These are phyloP conservation scores for Geranium brycei DNA, from an alignment of 345 rosid genomes.

Conservation along the genomic window DNA sequence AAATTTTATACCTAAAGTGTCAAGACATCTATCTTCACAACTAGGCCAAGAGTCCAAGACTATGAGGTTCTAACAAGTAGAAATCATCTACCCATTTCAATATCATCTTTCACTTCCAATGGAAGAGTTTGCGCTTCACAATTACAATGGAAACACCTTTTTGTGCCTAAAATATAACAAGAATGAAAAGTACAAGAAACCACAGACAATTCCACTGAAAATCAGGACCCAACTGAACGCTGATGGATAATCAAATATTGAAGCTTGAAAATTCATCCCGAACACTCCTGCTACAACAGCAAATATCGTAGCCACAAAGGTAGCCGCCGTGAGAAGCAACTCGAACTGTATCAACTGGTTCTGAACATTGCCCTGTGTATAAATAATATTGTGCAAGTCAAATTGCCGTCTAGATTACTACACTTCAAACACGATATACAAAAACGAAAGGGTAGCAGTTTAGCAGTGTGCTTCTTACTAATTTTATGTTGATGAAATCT, in stretches of 20 bases:
- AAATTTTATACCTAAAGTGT: too few relatives aligned
- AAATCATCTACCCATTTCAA: background rate
- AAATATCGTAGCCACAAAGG: slow-evolving; percentile 69
- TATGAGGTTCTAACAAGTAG: background rate
- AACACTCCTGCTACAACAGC: slow-evolving; percentile 80
- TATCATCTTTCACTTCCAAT: background rate
- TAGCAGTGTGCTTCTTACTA: slow-evolving; percentile 30
- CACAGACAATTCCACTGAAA: slow-evolving; percentile 48
- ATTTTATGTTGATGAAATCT: slow-evolving; percentile 85
- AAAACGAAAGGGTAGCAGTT: too few relatives aligned
- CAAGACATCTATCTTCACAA: too few relatives aligned
- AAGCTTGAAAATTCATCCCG: slow-evolving; percentile 71
- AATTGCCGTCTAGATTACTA: too few relatives aligned
- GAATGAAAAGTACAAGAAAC: slow-evolving; percentile 39
- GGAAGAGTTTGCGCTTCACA: background rate
- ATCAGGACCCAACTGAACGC: slow-evolving; percentile 67
- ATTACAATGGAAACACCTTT: slow-evolving; percentile 65
- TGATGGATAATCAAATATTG: slow-evolving; percentile 52
- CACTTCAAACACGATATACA: too few relatives aligned
- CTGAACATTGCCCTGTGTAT: slow-evolving; percentile 79
- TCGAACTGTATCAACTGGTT: slow-evolving; percentile 88
- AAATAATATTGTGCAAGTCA: slow-evolving; percentile 1
- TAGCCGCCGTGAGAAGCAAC: slow-evolving; percentile 89
- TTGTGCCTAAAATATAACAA: slow-evolving; percentile 68
- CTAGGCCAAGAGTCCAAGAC: too few relatives aligned